Evolutionary conservation across 805 yeast genomes (phyloP).

Genomic region (Osmozyma mogii): DNA sequence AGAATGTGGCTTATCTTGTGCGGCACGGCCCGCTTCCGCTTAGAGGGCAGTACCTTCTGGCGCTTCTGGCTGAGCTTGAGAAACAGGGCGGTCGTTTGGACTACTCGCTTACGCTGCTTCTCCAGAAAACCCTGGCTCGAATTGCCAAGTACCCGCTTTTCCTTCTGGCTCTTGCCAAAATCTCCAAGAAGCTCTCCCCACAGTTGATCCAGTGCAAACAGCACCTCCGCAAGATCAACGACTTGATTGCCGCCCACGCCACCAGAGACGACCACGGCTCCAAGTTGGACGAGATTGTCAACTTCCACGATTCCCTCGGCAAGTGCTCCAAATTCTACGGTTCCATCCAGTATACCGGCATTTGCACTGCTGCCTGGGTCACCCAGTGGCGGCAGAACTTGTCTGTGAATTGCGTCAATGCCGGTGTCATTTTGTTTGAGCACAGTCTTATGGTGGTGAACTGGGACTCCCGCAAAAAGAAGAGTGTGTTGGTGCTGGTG

Average conservation of each 20-base stretch:
- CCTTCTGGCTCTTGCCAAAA: slow-evolving; percentile 4
- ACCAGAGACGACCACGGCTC: background rate
- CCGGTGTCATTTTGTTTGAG: background rate
- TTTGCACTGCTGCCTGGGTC: too few species aligned
- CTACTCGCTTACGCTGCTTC: slow-evolving; percentile 8
- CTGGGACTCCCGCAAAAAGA: background rate
- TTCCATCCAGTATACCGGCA: background rate
- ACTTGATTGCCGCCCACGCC: background rate
- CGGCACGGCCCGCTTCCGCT: slow-evolving; percentile 4
- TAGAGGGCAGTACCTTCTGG: slow-evolving; percentile 6
- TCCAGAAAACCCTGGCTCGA: slow-evolving; percentile 10
- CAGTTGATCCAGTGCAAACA: background rate
- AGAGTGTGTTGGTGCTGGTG: background rate
- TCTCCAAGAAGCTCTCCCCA: background rate
- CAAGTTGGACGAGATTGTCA: background rate
- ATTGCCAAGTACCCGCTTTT: slow-evolving; percentile 10
- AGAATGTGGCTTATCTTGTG: background rate
- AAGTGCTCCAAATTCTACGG: background rate
- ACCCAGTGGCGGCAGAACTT: too few species aligned
- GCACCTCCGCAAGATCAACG: background rate
- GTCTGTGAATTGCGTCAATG: too few species aligned
- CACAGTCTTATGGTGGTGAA: background rate
- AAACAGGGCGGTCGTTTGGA: slow-evolving; percentile 9
- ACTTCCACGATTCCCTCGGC: background rate
- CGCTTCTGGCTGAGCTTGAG: slow-evolving; percentile 8